Evolutionary conservation across 2,329 filamentous ascomycete species (phyloP).

Genomic region (Passalora sequoiae): DNA sequence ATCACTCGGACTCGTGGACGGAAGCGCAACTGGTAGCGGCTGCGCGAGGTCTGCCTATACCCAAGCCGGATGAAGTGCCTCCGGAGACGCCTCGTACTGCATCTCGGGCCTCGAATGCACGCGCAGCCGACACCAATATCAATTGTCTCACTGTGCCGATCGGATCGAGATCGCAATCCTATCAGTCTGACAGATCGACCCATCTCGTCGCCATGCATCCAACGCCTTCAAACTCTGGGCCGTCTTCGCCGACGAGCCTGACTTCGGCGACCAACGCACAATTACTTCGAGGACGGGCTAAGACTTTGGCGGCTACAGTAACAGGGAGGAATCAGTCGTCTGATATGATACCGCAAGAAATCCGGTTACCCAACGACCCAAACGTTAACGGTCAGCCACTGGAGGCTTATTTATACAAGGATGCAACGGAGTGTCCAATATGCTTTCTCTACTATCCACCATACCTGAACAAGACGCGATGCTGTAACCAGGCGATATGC

Average conservation of each 20-base stretch:
- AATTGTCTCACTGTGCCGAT: slow-evolving; percentile 76
- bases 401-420: slow-evolving; percentile 90
- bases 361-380: slow-evolving; percentile 73
- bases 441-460: slow-evolving; percentile 95
- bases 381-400: slow-evolving; percentile 92
- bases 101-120: slow-evolving; percentile 34
- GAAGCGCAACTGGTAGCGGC: slow-evolving; percentile 94
- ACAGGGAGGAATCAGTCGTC: slow-evolving; percentile 63
- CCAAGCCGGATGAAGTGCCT: slow-evolving; percentile 75
- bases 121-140: slow-evolving; percentile 53
- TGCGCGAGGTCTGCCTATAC: slow-evolving; percentile 76
- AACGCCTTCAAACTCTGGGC: slow-evolving; percentile 49
- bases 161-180: slow-evolving; percentile 68
- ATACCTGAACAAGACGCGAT: slow-evolving; percentile 88
- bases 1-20: slow-evolving; percentile 83
- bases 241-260: slow-evolving; percentile 41
- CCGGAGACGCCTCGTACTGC: slow-evolving; percentile 56
- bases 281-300: slow-evolving; percentile 77
- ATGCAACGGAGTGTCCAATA: slow-evolving; percentile 85
- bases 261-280: slow-evolving; percentile 42
- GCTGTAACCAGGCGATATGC: slow-evolving; percentile 93
- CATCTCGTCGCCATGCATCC: slow-evolving; percentile 56
- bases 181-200: slow-evolving; percentile 66
- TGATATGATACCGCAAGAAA: slow-evolving; percentile 70
- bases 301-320: slow-evolving; percentile 72